These are phyloP conservation scores for Malassezia pachydermatis DNA, from an alignment of 1,284 basidiomycete genomes.

Conservation along the genomic window DNA sequence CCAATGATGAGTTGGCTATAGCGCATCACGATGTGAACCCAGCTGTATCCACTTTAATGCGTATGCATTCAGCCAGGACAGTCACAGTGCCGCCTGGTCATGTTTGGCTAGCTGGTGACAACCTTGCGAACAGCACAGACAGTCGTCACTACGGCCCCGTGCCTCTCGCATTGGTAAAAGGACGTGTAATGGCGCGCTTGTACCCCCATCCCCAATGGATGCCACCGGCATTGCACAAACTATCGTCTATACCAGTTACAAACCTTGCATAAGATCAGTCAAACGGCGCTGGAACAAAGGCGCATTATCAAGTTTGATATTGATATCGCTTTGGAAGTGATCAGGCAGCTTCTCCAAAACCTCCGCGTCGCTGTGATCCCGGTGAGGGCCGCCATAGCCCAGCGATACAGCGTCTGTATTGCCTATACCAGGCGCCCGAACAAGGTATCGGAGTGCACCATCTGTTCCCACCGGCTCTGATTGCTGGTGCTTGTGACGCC, in stretches of 20 bases:
- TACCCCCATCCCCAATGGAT: slow-evolving; percentile 13
- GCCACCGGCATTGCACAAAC: not conserved
- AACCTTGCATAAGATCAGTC: not conserved
- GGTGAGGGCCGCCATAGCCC: slow-evolving; percentile 8
- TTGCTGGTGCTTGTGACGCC: slow-evolving; percentile 8
- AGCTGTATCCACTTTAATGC: not conserved
- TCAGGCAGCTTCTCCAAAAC: slow-evolving; percentile 11
- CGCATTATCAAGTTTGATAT: slow-evolving; percentile 18
- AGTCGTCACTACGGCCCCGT: slow-evolving; percentile 85
- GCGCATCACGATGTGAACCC: not conserved
- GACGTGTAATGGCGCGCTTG: slow-evolving; percentile 58
- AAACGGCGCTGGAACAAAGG: slow-evolving; percentile 16
- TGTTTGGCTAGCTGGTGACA: slow-evolving; percentile 88
- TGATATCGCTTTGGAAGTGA: slow-evolving; percentile 13
- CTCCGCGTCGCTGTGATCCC: not conserved
- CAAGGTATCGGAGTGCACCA: slow-evolving; percentile 8
- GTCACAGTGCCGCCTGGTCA: slow-evolving; percentile 28
- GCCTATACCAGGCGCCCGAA: slow-evolving; percentile 2
- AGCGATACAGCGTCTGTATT: not conserved
- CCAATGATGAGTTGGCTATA: not conserved
- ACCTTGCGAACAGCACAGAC: slow-evolving; percentile 69
- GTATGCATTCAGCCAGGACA: slow-evolving; percentile 2
- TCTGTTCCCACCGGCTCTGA: not conserved
- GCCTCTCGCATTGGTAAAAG: slow-evolving; percentile 68
- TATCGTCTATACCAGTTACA: slow-evolving; percentile 2